These are phyloP conservation scores for Coemansia sp. DNA, from an alignment of 192 early-diverging fungal species.

Conservation along the genomic window DNA sequence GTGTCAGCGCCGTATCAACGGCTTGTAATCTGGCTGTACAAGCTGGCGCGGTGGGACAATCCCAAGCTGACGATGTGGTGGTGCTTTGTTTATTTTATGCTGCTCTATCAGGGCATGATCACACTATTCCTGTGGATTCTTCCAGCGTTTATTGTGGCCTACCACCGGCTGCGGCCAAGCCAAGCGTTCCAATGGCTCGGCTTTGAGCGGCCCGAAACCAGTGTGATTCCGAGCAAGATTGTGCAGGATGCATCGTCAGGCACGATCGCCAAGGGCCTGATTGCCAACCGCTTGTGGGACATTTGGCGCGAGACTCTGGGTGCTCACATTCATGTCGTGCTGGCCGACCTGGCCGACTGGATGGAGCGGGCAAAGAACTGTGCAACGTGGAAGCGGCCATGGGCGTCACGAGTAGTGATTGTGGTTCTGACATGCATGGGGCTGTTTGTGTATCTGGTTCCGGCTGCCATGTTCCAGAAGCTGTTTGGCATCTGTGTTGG, in stretches of 20 bases:
- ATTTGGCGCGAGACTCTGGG: slow-evolving; percentile 54
- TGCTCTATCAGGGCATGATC: slow-evolving; percentile 47
- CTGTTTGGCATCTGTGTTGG: slow-evolving; percentile 41
- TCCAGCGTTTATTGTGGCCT: slow-evolving; percentile 49
- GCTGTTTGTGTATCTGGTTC: slow-evolving; percentile 34
- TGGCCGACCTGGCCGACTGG: slow-evolving; percentile 54
- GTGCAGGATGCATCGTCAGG: slow-evolving; percentile 48
- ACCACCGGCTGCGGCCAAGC: slow-evolving; percentile 52
- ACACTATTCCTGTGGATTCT: slow-evolving; percentile 35
- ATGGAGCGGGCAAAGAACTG: slow-evolving; percentile 57
- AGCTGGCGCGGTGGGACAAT: slow-evolving; percentile 54
- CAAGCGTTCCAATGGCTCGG: slow-evolving; percentile 53
- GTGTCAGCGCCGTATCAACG: slow-evolving; percentile 56
- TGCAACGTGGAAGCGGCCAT: slow-evolving; percentile 53
- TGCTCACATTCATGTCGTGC: slow-evolving; percentile 39
- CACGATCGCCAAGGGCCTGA: slow-evolving; percentile 45
- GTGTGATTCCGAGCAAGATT: slow-evolving; percentile 47
- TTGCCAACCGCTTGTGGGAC: slow-evolving; percentile 51
- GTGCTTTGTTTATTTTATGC: slow-evolving; percentile 45
- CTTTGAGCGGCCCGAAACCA: slow-evolving; percentile 54
- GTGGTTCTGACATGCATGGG: slow-evolving; percentile 26
- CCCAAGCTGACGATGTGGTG: slow-evolving; percentile 46
- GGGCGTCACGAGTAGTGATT: slow-evolving; percentile 45
- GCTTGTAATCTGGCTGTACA: slow-evolving; percentile 49
- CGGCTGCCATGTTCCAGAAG: slow-evolving; percentile 32